Evolutionary conservation across 1,284 basidiomycete species (phyloP).

Genomic region (Ceratobasidium sp.): DNA sequence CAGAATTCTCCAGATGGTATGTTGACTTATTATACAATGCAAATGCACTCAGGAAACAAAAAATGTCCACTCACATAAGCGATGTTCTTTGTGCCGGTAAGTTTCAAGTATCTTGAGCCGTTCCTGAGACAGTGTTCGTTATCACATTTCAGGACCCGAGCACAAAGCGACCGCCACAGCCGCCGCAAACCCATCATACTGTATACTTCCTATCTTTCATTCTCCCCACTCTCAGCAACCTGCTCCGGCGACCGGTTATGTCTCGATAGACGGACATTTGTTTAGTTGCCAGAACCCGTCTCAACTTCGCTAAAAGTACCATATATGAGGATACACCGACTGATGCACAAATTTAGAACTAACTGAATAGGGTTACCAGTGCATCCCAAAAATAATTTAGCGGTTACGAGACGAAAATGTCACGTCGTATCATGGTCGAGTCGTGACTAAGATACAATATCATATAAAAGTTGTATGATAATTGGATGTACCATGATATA

Average conservation of each 20-base stretch:
- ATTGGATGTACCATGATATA: no score
- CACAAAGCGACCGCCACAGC: constrained; percentile 61
- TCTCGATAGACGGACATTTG: constrained; percentile 68
- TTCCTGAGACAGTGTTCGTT: not conserved
- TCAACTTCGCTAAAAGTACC: constrained; percentile 65
- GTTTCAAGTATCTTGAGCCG: constrained; percentile 5
- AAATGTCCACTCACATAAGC: constrained; percentile 54
- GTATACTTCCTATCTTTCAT: constrained; percentile 69
- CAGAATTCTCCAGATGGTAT: constrained; percentile 70
- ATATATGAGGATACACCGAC: constrained; percentile 70
- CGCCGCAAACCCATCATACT: constrained; percentile 69
- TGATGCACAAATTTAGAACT: not conserved
- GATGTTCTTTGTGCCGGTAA: constrained; percentile 69
- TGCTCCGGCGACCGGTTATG: constrained; percentile 60
- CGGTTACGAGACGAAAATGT: no score
- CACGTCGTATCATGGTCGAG: no score
- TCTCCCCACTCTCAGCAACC: constrained; percentile 57
- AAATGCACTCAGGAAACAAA: not conserved
- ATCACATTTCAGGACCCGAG: constrained; percentile 61
- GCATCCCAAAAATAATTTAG: no score
- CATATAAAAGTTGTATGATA: no score
- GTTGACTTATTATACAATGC: no score
- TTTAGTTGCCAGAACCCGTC: constrained; percentile 69
- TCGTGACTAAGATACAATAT: no score
- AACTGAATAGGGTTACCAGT: constrained; percentile 54